These are phyloP conservation scores for Chytriomyces hyalinus DNA, from an alignment of 192 early-diverging fungal species.

Conservation along the genomic window DNA sequence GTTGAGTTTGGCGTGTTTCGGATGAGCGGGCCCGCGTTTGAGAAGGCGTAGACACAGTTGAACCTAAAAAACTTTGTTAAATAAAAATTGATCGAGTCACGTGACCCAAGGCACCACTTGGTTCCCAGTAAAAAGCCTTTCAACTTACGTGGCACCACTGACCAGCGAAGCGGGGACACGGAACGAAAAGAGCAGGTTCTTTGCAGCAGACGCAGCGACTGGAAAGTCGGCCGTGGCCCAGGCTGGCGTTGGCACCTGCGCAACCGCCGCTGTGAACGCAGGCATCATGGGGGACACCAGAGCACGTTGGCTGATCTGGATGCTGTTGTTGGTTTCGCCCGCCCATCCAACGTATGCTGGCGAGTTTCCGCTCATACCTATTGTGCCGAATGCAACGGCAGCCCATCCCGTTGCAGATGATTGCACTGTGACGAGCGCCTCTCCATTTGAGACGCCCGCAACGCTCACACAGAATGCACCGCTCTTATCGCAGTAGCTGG, in stretches of 20 bases:
- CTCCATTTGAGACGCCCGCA: background rate
- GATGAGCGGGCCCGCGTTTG: background rate
- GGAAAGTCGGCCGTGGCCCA: too few relatives aligned
- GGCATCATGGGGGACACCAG: conserved; percentile 2
- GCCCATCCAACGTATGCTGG: conserved; percentile 37
- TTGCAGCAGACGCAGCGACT: background rate
- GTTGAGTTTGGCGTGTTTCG: background rate
- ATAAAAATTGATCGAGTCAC: background rate
- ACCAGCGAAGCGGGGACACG: background rate
- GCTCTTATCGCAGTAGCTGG: background rate
- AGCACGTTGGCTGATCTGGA: conserved; percentile 19
- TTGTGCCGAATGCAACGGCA: conserved; percentile 36
- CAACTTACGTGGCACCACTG: background rate
- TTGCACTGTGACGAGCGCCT: conserved; percentile 32
- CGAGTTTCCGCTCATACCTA: conserved; percentile 28
- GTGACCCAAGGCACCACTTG: background rate
- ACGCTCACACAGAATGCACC: conserved; percentile 12
- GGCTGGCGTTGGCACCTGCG: background rate
- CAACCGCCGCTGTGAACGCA: background rate
- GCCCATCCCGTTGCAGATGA: conserved; percentile 39
- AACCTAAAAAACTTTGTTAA: background rate
- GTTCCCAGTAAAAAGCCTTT: background rate
- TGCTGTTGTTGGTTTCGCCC: conserved; percentile 12
- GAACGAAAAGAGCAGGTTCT: background rate
- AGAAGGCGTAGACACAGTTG: background rate